Evolutionary conservation across 164 flowering plant genomes (phyloP).

Genomic region (Pachysandra terminalis): DNA sequence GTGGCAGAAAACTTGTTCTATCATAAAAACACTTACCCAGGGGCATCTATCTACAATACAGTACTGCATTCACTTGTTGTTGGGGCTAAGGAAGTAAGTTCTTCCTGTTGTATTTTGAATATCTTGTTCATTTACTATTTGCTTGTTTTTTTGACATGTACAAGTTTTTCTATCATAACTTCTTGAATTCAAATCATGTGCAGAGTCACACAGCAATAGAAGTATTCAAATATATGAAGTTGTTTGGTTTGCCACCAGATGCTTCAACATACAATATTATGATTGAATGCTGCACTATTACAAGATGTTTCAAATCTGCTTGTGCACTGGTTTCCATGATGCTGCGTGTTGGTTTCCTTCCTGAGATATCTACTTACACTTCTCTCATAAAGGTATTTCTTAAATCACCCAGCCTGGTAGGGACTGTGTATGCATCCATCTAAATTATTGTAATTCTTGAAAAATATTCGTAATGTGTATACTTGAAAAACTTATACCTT

Average conservation of each 20-base stretch:
- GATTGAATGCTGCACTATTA: conserved; percentile 68
- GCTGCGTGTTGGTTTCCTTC: conserved; percentile 72
- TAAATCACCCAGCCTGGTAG: background rate
- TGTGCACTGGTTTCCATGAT: conserved; percentile 65
- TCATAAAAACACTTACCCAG: conserved; percentile 16
- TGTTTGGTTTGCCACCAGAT: conserved; percentile 42
- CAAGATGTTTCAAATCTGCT: conserved; percentile 61
- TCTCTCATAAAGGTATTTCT: conserved; percentile 61
- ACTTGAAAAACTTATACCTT: too few relatives aligned
- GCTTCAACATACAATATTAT: conserved; percentile 67
- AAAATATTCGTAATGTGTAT: too few relatives aligned
- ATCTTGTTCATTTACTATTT: background rate
- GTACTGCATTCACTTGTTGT: conserved; percentile 77
- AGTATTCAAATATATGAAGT: conserved; percentile 61
- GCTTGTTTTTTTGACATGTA: background rate
- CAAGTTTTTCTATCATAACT: background rate
- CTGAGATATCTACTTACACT: conserved; percentile 46
- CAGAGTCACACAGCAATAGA: conserved; percentile 59
- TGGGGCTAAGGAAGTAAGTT: conserved; percentile 63
- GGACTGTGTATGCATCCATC: background rate
- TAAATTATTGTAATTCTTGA: background rate
- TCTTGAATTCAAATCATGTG: conserved; percentile 15
- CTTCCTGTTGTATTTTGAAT: background rate
- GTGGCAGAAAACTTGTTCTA: conserved; percentile 41
- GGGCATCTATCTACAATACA: conserved; percentile 46